These are phyloP conservation scores for Aspergillus latus DNA, from an alignment of 2,329 filamentous ascomycete genomes.

Conservation along the genomic window DNA sequence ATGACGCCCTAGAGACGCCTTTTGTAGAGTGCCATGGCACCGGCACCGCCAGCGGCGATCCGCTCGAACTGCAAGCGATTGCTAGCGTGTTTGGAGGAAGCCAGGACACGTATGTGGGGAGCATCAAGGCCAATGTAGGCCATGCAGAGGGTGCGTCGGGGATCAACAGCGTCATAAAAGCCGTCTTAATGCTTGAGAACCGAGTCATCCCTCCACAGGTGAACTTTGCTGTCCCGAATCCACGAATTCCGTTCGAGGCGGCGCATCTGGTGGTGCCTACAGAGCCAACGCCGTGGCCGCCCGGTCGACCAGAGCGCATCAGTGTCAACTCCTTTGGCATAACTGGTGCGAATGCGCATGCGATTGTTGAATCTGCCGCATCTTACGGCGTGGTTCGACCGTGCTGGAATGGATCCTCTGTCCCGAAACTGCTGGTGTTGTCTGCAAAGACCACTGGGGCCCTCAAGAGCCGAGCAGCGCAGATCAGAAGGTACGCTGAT, in stretches of 20 bases:
- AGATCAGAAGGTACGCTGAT: too few species aligned
- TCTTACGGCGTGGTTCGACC: background rate
- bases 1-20: slow-evolving; percentile 6
- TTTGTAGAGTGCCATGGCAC: slow-evolving; percentile 28
- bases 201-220: slow-evolving; percentile 20
- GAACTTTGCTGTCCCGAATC: background rate
- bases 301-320: slow-evolving; percentile 1
- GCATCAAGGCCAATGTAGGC: slow-evolving; percentile 44
- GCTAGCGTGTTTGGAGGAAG: background rate
- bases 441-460: too few species aligned
- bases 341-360: slow-evolving; percentile 33
- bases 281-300: background rate
- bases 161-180: slow-evolving; percentile 47
- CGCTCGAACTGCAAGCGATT: slow-evolving; percentile 18
- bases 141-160: slow-evolving; percentile 50
- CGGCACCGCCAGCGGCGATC: slow-evolving; percentile 26
- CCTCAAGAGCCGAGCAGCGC: too few species aligned
- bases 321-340: slow-evolving; percentile 30
- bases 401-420: background rate
- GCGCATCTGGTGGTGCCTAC: background rate
- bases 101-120: slow-evolving; percentile 1
- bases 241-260: background rate
- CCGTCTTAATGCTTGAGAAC: slow-evolving; percentile 43
- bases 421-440: too few species aligned
- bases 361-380: slow-evolving; percentile 14